Conservation (phyloP, 768 basidiomycete genomes). For the Tylopilus felleus region DNA sequence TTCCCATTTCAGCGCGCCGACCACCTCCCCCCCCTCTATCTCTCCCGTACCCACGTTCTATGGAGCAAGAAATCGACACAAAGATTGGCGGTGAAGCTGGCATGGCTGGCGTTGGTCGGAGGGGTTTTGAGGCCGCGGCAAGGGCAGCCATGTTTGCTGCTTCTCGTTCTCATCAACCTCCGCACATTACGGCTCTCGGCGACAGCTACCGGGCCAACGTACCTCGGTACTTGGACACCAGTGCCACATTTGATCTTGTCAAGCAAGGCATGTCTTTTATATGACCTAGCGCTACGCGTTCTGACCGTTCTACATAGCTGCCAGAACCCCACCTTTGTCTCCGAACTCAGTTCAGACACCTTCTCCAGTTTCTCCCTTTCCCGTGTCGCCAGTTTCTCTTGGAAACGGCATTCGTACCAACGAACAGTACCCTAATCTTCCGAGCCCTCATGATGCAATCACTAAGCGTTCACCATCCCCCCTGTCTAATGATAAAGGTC, state of each 20-base stretch:
- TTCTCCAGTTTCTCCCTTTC: slow-evolving; percentile 35
- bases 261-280: slow-evolving; percentile 30
- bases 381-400: slow-evolving; percentile 23
- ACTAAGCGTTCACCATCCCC: slow-evolving; percentile 2
- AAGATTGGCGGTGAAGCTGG: slow-evolving; percentile 72
- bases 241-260: slow-evolving; percentile 29
- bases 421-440: slow-evolving; percentile 15
- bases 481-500: slow-evolving; percentile 16
- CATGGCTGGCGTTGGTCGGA: slow-evolving; percentile 88
- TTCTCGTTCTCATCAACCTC: slow-evolving; percentile 9
- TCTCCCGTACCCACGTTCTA: background rate
- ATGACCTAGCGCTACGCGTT: background rate
- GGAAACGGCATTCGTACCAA: slow-evolving; percentile 11
- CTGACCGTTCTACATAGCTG: slow-evolving; percentile 21
- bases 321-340: slow-evolving; percentile 33
- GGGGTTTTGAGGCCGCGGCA: slow-evolving; percentile 76
- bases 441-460: slow-evolving; percentile 20
- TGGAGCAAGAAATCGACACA: slow-evolving; percentile 53
- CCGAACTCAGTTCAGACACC: slow-evolving; percentile 31
- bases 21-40: slow-evolving; percentile 18
- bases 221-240: slow-evolving; percentile 48
- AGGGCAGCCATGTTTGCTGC: slow-evolving; percentile 53
- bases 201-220: slow-evolving; percentile 32
- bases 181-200: background rate
- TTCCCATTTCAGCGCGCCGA: slow-evolving; percentile 15